Evolutionary conservation across 768 basidiomycete species (phyloP), one percentile per base, ranked within the genome.

Genomic region (Trametes villosa): DNA sequence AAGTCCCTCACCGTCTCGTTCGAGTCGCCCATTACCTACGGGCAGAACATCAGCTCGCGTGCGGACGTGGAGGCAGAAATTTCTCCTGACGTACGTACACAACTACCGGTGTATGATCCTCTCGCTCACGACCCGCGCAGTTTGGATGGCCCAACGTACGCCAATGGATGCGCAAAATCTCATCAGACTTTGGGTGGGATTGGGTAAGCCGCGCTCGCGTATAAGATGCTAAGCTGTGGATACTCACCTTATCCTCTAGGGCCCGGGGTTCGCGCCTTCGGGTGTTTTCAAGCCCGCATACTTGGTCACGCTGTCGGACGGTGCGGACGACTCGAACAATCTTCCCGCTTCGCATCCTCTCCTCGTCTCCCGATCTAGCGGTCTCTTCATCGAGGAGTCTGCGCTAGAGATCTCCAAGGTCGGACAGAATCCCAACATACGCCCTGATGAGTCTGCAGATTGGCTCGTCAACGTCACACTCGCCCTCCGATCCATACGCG

Each of bases 131-230:
- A n/a, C n/a, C n/a, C n/a, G n/a, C 18, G 9, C 22, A 84, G 81
- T 84, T 76, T 55, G 83, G 83, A 65, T 83, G 80, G 60, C 79
- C 82, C 18, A 76, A 74, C 15, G 76, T 79, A 29, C 79, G 78
- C 50, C 72, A 76, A 26, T 84, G 76, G 71, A 72, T 84, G 26
- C 77, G 83, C 2, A 85, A 86, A 66, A 74, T 76, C 4, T 72
- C 78, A 33, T 79, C 77, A 2, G 83, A 86, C 65, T 86, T 84
- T 60, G 84, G 85, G 1, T 86, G 83, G 83, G 84, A 86, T 70
- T 85, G 83, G 84, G 81, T 83, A 58, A 31, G 70, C 53, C 12
- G 4, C 15, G 7, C 26, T 31, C n/a, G 13, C 9, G 11, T 7
- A 20, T 22, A 29, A 13, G 29, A 5, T 46, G 26, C 2, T 24